Conservation (phyloP, 352 stramenopile genomes). For the Phytophthora colocasiae region DNA sequence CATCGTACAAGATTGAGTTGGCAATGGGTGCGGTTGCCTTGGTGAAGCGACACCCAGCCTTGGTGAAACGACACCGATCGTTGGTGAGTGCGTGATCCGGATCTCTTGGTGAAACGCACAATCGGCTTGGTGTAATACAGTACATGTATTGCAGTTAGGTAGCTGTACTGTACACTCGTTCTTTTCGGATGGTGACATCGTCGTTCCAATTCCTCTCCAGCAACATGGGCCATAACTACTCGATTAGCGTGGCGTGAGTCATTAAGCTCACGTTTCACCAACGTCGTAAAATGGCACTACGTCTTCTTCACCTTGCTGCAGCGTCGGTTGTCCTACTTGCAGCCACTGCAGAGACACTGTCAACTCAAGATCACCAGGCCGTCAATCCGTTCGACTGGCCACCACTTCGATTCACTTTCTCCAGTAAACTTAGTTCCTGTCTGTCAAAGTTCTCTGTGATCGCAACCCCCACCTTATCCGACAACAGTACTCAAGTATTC, state of each 20-base stretch:
- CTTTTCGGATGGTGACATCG: not conserved
- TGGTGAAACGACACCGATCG: no score
- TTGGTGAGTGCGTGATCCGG: no score
- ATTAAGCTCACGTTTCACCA: not conserved
- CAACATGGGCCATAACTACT: not conserved
- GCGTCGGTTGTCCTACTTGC: not conserved
- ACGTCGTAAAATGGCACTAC: not conserved
- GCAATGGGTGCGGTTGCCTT: no score
- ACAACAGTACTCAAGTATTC: conserved; percentile 9
- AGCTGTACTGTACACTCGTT: not conserved
- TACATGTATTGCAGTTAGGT: no score
- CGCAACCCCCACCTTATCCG: conserved; percentile 22
- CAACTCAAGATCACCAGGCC: not conserved
- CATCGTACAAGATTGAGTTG: no score
- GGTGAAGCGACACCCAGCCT: no score
- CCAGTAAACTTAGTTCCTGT: conserved; percentile 28
- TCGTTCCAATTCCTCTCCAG: not conserved
- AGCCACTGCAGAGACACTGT: not conserved
- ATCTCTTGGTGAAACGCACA: no score
- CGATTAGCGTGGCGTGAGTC: not conserved
- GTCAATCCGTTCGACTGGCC: conserved; percentile 9
- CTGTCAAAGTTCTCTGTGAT: conserved; percentile 36
- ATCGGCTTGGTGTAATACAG: no score
- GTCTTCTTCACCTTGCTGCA: not conserved
- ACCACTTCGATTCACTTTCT: conserved; percentile 33